These are phyloP conservation scores for Rhynchospora tenuis DNA, from an alignment of 176 grass and related monocot species.

Conservation along the genomic window DNA sequence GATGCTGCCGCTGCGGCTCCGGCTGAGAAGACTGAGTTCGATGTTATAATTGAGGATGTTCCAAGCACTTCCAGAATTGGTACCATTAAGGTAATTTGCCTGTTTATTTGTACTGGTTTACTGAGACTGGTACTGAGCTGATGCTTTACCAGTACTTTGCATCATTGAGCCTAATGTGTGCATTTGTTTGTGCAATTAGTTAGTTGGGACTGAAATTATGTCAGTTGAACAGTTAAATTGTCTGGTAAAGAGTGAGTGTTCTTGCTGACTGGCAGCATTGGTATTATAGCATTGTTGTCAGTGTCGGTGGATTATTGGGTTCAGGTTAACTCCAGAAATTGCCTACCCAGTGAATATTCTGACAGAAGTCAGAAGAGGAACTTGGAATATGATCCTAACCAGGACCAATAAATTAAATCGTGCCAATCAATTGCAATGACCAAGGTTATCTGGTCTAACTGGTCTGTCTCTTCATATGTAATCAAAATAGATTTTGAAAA, in stretches of 20 bases:
- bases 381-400: no score
- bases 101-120: neutral
- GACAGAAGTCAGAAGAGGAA: no score
- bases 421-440: neutral
- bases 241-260: neutral
- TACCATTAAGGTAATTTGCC: slow-evolving; percentile 67
- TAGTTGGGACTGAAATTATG: neutral
- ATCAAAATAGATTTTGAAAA: neutral
- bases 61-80: slow-evolving; percentile 67
- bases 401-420: neutral
- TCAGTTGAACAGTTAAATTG: neutral
- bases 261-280: neutral
- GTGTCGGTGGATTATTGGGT: neutral
- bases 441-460: neutral
- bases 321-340: neutral
- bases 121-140: neutral
- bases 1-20: slow-evolving; percentile 30
- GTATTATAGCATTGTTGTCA: neutral
- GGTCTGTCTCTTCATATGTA: neutral
- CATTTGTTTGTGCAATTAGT: neutral
- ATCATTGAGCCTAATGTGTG: neutral
- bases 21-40: slow-evolving; percentile 74
- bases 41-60: slow-evolving; percentile 76
- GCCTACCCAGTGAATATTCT: no score
- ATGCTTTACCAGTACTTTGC: neutral